These are phyloP conservation scores for Pseudogymnoascus sp. DNA, from an alignment of 2,329 filamentous ascomycete species.

Conservation along the genomic window DNA sequence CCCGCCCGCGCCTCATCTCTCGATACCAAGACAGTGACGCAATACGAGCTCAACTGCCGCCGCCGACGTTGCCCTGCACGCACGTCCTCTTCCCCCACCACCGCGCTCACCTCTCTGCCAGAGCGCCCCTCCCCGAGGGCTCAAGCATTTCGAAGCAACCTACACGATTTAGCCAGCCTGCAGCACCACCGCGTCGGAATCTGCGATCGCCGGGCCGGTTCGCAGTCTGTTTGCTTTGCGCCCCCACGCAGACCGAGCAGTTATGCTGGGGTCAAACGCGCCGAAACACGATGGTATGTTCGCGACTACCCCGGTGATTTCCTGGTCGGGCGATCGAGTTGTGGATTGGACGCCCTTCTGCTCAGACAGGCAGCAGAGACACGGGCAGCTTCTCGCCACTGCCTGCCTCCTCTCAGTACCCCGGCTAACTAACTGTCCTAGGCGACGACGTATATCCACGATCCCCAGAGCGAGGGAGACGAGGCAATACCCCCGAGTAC, in stretches of 20 bases:
- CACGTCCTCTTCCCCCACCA: not conserved
- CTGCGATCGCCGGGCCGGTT: not conserved
- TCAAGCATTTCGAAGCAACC: not conserved
- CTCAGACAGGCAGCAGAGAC: not conserved
- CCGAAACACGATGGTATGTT: conserved; percentile 6
- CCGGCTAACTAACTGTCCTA: not conserved
- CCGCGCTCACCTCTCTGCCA: not conserved
- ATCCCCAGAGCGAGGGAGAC: conserved; percentile 3
- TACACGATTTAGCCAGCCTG: not conserved
- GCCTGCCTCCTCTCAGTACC: not conserved
- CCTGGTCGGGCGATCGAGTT: not conserved
- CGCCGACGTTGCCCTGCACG: not conserved
- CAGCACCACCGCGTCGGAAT: not conserved
- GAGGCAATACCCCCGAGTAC: not conserved
- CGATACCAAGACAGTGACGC: not conserved
- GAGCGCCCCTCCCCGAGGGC: not conserved
- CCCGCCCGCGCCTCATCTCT: not conserved
- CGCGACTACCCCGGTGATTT: not conserved
- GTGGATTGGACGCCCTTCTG: not conserved
- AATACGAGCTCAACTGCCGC: not conserved
- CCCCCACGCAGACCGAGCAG: not conserved
- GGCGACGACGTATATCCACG: conserved; percentile 1
- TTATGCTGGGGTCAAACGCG: conserved; percentile 7
- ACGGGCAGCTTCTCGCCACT: not conserved
- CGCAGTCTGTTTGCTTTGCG: not conserved